A percentile compares a stretch with the other conserved stretches of the same genome.
Evolutionary conservation across 192 early-diverging fungal genomes (phyloP).

Genomic region (Rhizophagus sp.): DNA sequence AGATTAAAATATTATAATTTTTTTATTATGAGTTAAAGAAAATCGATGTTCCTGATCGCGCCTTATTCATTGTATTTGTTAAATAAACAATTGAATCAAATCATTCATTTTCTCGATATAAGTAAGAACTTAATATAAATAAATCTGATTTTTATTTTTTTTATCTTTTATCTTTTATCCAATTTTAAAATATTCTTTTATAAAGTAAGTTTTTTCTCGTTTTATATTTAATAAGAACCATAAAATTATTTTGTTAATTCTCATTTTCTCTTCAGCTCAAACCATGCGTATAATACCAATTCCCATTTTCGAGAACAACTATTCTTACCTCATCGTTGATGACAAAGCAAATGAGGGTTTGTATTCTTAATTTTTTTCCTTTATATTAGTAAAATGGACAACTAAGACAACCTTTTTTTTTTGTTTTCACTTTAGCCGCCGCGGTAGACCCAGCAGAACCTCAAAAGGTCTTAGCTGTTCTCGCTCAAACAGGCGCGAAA

Average conservation of each 20-base stretch:
- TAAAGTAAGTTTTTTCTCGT: not conserved
- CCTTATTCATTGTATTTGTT: not conserved
- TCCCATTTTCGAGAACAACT: slow-evolving; percentile 72
- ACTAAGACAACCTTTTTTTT: not conserved
- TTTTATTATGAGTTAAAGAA: not conserved
- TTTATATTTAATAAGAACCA: not conserved
- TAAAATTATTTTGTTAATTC: not conserved
- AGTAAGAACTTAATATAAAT: not conserved
- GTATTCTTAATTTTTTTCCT: not conserved
- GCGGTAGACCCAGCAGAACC: slow-evolving; percentile 88
- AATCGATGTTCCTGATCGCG: not conserved
- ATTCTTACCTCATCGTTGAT: slow-evolving; percentile 83
- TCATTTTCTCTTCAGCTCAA: not conserved
- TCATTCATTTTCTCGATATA: not conserved
- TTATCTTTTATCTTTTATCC: too few species aligned
- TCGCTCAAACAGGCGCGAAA: slow-evolving; percentile 60
- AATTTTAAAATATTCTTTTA: not conserved
- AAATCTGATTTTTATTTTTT: not conserved
- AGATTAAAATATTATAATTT: not conserved
- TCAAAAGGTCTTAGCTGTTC: slow-evolving; percentile 61
- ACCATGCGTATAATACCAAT: slow-evolving; percentile 65
- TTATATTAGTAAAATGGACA: not conserved
- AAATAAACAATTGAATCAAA: not conserved
- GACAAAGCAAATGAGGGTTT: slow-evolving; percentile 54
- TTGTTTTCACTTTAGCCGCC: slow-evolving; percentile 39